Evolutionary conservation across 1,284 basidiomycete genomes (phyloP).

Genomic region (Dichomitus squalens): DNA sequence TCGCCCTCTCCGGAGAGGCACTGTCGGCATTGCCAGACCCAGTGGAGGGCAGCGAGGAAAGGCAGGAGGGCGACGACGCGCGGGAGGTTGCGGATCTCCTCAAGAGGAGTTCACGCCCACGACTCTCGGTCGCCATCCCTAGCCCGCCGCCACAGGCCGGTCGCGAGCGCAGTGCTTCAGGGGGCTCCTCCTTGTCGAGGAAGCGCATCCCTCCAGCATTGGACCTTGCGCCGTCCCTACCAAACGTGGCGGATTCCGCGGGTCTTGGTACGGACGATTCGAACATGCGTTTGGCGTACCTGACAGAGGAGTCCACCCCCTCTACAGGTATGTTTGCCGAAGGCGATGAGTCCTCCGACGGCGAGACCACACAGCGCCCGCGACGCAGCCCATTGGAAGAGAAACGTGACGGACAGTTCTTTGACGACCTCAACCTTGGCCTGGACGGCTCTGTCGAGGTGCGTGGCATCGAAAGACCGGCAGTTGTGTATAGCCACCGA

Average conservation of each 20-base stretch:
- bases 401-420: constrained; percentile 68
- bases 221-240: constrained; percentile 38
- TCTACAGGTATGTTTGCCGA: constrained; percentile 9
- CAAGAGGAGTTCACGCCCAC: constrained; percentile 34
- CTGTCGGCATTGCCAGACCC: constrained; percentile 42
- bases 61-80: constrained; percentile 19
- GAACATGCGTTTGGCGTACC: constrained; percentile 35
- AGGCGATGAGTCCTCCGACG: constrained; percentile 9
- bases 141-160: constrained; percentile 23
- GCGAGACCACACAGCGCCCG: constrained; percentile 13
- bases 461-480: not conserved
- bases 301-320: constrained; percentile 28
- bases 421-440: constrained; percentile 71
- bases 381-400: constrained; percentile 52
- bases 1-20: constrained; percentile 55
- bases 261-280: constrained; percentile 24
- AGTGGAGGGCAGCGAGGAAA: constrained; percentile 31
- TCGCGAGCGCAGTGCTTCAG: constrained; percentile 31
- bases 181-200: constrained; percentile 26
- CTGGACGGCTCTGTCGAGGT: constrained; percentile 44
- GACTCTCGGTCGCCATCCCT: constrained; percentile 36
- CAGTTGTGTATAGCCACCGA: constrained; percentile 4
- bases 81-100: constrained; percentile 32
- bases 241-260: constrained; percentile 19
- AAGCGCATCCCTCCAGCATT: constrained; percentile 53